These are phyloP conservation scores for Hypomontagnella submonticulosa DNA, from an alignment of 495 filamentous ascomycete species.

Conservation along the genomic window DNA sequence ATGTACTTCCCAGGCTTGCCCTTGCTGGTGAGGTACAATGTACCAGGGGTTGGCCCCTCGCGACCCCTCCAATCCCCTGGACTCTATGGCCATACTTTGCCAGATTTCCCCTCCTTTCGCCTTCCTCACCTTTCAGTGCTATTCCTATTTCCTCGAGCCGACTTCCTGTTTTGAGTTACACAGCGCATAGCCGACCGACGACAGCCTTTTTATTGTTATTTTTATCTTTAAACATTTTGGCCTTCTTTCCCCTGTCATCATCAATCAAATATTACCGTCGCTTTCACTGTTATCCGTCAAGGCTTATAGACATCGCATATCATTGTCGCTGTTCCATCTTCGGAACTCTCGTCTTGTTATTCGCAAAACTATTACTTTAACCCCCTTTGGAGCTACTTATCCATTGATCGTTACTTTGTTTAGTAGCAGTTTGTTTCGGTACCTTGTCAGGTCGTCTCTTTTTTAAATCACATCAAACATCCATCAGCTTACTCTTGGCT, in stretches of 20 bases:
- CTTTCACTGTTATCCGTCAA: background rate
- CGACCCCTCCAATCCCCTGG: background rate
- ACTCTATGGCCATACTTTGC: background rate
- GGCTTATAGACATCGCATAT: background rate
- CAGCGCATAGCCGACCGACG: conserved; percentile 28
- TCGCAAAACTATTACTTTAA: conserved; percentile 2
- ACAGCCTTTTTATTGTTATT: background rate
- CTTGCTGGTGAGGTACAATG: too few relatives aligned
- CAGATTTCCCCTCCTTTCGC: conserved; percentile 3
- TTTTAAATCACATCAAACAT: background rate
- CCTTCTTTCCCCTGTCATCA: too few relatives aligned
- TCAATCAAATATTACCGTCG: too few relatives aligned
- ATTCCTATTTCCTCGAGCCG: conserved; percentile 19
- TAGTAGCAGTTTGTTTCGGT: conserved; percentile 9
- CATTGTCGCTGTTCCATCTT: conserved; percentile 25
- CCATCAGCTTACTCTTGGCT: conserved; percentile 17
- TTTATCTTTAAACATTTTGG: background rate
- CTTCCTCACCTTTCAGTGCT: conserved; percentile 19
- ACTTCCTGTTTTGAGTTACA: conserved; percentile 26
- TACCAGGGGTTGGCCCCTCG: too few relatives aligned
- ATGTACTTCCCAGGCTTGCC: too few relatives aligned
- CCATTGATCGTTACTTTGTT: conserved; percentile 2
- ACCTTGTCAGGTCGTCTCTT: background rate
- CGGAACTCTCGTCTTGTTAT: conserved; percentile 19
- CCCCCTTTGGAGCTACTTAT: conserved; percentile 28